Conservation (phyloP, 768 basidiomycete species). For the Hericium erinaceus region DNA sequence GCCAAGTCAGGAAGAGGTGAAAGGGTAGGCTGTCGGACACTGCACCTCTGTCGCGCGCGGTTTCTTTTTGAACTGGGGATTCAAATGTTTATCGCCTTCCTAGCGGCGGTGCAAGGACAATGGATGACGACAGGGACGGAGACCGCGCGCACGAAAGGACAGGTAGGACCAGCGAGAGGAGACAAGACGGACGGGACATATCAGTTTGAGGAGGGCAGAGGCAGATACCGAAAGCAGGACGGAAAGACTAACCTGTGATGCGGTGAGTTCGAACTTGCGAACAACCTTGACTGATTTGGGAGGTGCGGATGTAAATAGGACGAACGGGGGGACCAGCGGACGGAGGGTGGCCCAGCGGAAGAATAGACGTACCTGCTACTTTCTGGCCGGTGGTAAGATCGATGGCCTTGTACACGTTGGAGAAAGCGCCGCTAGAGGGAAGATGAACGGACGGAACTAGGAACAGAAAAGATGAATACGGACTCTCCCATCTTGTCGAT, state of each 20-base stretch:
- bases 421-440: conserved; percentile 78
- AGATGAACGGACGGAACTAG: conserved; percentile 4
- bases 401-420: conserved; percentile 93
- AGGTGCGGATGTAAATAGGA: conserved; percentile 7
- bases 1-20: conserved; percentile 9
- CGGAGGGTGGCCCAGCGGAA: conserved; percentile 6
- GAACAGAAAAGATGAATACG: conserved; percentile 25
- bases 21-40: conserved; percentile 24
- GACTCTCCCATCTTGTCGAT: conserved; percentile 91
- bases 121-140: conserved; percentile 7
- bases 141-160: conserved; percentile 17
- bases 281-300: conserved; percentile 73
- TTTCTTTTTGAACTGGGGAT: conserved; percentile 91
- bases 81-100: conserved; percentile 91
- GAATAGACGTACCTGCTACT: conserved; percentile 61
- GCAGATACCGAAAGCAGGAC: conserved; percentile 17
- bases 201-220: conserved; percentile 9
- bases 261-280: conserved; percentile 85
- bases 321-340: conserved; percentile 4
- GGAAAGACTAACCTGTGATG: conserved; percentile 69
- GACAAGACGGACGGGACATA: no score
- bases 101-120: conserved; percentile 24
- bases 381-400: conserved; percentile 67
- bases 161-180: no score
- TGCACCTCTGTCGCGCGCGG: conserved; percentile 95